phyloP scores from a whole-genome alignment of 495 filamentous ascomycete genomes.

The Tuber indicum region DNA sequence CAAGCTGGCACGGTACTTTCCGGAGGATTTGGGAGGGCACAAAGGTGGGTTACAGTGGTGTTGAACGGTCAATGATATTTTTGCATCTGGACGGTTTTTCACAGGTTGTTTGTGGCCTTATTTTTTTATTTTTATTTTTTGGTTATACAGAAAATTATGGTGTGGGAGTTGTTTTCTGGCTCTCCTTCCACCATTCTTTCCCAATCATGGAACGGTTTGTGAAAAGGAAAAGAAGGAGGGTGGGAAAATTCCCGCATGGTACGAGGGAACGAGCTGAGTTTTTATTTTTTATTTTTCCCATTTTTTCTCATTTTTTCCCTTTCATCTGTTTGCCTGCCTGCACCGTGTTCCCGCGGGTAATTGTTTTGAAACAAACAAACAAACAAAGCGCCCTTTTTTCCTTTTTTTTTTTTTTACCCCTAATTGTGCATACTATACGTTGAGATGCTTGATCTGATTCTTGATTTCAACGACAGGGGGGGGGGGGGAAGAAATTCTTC shows the following conservation, averaged over 20 bases:
- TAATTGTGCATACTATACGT: background rate
- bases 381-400: background rate
- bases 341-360: background rate
- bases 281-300: background rate
- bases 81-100: background rate
- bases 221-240: background rate
- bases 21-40: background rate
- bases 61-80: background rate
- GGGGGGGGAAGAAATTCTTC: background rate
- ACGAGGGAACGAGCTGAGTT: background rate
- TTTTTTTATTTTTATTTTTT: background rate
- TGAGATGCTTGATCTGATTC: background rate
- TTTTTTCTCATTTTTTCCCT: background rate
- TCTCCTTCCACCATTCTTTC: background rate
- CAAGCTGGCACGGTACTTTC: background rate
- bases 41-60: background rate
- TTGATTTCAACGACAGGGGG: background rate
- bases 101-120: background rate
- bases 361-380: constrained; percentile 4
- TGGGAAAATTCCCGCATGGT: background rate
- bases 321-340: background rate
- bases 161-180: background rate
- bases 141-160: background rate
- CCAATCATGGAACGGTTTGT: background rate
- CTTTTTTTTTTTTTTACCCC: background rate